Conservation (phyloP, 768 basidiomycete genomes). For the Pulveroboletus sp. region DNA sequence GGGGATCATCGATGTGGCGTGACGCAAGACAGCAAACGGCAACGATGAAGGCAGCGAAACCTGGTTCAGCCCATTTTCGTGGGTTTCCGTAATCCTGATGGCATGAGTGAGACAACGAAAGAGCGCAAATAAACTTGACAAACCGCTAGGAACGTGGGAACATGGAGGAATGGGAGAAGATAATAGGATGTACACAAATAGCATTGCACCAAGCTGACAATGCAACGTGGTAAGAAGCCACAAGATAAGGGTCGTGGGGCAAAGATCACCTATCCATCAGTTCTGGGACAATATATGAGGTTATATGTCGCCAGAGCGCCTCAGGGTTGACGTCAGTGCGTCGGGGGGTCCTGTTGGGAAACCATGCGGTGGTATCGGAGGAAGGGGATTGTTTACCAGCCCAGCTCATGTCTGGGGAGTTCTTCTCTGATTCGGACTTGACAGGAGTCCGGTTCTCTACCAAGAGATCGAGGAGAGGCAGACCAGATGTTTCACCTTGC, state of each 20-base stretch:
- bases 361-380: slow-evolving; percentile 54
- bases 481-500: slow-evolving; percentile 91
- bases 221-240: slow-evolving; percentile 13
- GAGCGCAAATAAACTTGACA: slow-evolving; percentile 20
- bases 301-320: slow-evolving; percentile 81
- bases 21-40: slow-evolving; percentile 88
- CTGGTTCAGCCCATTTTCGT: slow-evolving; percentile 92
- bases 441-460: slow-evolving; percentile 60
- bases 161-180: slow-evolving; percentile 86
- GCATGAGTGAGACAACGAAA: slow-evolving; percentile 14
- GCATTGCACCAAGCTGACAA: slow-evolving; percentile 66
- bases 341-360: slow-evolving; percentile 74
- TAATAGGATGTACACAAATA: slow-evolving; percentile 93
- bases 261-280: slow-evolving; percentile 82
- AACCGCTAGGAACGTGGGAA: slow-evolving; percentile 82
- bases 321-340: slow-evolving; percentile 83
- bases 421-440: slow-evolving; percentile 31
- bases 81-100: slow-evolving; percentile 87
- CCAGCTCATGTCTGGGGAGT: slow-evolving; percentile 25
- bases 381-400: slow-evolving; percentile 31
- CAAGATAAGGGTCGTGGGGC: slow-evolving; percentile 9
- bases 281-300: slow-evolving; percentile 80
- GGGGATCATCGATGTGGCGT: slow-evolving; percentile 87
- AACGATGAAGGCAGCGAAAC: slow-evolving; percentile 93
- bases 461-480: slow-evolving; percentile 81